These are phyloP conservation scores for Austroboletus novae-zelandiae DNA, from an alignment of 1,284 basidiomycete species.

Conservation along the genomic window DNA sequence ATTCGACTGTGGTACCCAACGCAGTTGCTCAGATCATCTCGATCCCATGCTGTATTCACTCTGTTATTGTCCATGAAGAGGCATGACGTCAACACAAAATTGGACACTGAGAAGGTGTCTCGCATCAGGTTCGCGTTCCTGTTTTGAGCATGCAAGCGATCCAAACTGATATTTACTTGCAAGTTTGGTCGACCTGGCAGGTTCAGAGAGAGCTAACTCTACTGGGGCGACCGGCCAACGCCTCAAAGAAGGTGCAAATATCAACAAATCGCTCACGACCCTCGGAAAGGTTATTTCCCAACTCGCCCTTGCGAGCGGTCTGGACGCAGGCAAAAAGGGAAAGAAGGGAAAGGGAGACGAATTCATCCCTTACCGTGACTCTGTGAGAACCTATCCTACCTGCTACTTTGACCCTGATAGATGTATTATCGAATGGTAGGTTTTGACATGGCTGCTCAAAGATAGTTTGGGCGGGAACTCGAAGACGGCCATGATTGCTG, in stretches of 20 bases:
- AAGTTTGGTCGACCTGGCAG: constrained; percentile 92
- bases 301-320: constrained; percentile 72
- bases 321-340: constrained; percentile 66
- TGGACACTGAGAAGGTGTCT: constrained; percentile 95
- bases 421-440: constrained; percentile 41
- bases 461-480: constrained; percentile 96
- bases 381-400: constrained; percentile 47
- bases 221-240: constrained; percentile 95
- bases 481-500: constrained; percentile 97
- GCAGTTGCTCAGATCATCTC: constrained; percentile 65
- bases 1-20: neutral
- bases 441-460: constrained; percentile 96
- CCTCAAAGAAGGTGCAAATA: constrained; percentile 95
- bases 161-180: constrained; percentile 10
- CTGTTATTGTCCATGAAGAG: constrained; percentile 90
- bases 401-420: constrained; percentile 9
- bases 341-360: constrained; percentile 87
- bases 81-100: constrained; percentile 76
- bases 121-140: constrained; percentile 72
- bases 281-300: constrained; percentile 96
- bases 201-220: constrained; percentile 94
- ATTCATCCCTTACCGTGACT: constrained; percentile 93
- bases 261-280: constrained; percentile 97
- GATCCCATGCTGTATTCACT: constrained; percentile 98
- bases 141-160: neutral